Base-by-base conservation (phyloP, 441 rosid species). In the Erodium trifolium region DNA sequence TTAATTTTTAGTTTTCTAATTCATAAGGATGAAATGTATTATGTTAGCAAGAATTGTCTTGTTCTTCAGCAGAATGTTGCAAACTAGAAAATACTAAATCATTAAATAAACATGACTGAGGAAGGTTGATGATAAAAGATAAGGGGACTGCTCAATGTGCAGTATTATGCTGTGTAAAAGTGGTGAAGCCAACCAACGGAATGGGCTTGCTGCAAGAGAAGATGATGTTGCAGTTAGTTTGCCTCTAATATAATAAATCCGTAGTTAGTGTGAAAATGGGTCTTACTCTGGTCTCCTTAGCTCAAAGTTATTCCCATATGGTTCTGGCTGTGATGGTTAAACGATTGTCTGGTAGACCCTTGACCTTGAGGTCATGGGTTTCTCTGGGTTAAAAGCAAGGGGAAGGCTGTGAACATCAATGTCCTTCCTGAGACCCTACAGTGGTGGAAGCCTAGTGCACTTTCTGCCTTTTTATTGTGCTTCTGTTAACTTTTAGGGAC, bases 261-360 rank as follows among this genome's bases (percentile, higher is more conserved):
- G 60, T 14, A 53, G 60, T 53, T 14, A 18, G 19, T 14, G 14
- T 14, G 8, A 53, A 51, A 53, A 13, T 49, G 60, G 19, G 23
- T 18, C 19, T 14, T 53, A 53, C 60, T 53, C 16, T 53, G 60
- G 9, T 53, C 5, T 53, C 60, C 60, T 14, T 16, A 53, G 60
- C 16, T 53, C 19, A 53, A 53, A 53, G 60, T 53, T 53, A 53
- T 53, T 53, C 60, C 60, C 19, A 1, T 53, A 16, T 53, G 60
- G 60, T 53, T 53, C 60, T 53, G 60, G 60, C 60, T 16, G 60
- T 14, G 23, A 53, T 53, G 60, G 60, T 53, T 53, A 53, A 18
- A 51, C 57, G 6, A 51, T 51, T 51, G 57, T n/a, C 47, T 41
- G 47, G 47, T 41, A 8, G 11, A 41, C 47, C 41, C 41, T 4